Evolutionary conservation across 1,284 basidiomycete genomes (phyloP).

Genomic region (Sutorius eximius): DNA sequence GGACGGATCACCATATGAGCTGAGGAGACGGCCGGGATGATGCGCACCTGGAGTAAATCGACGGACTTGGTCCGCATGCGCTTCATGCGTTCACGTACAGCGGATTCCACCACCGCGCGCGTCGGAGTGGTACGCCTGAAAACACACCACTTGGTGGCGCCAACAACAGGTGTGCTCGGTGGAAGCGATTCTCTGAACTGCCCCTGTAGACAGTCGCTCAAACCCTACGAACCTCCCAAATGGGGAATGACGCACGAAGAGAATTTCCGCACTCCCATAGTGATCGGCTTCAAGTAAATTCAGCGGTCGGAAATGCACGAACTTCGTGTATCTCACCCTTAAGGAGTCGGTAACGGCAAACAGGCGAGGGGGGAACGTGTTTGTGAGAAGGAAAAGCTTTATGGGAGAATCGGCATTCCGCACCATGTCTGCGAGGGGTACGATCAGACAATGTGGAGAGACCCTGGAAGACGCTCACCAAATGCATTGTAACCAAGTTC

Average conservation of each 20-base stretch:
- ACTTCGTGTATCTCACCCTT: constrained; percentile 19
- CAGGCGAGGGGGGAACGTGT: background rate
- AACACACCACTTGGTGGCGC: constrained; percentile 82
- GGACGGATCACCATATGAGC: background rate
- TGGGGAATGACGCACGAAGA: constrained; percentile 55
- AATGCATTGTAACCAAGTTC: constrained; percentile 71
- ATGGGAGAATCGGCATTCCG: constrained; percentile 22
- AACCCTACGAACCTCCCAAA: background rate
- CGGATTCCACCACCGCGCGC: constrained; percentile 58
- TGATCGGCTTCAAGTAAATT: constrained; percentile 62
- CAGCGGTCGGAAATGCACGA: constrained; percentile 4
- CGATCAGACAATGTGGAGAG: constrained; percentile 6
- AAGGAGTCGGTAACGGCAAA: constrained; percentile 4
- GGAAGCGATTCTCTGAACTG: constrained; percentile 56
- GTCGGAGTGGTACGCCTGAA: constrained; percentile 59
- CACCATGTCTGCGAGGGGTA: constrained; percentile 52
- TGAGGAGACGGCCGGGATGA: background rate
- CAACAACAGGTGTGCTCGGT: constrained; percentile 49
- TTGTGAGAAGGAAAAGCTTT: constrained; percentile 21
- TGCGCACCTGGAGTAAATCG: constrained; percentile 68
- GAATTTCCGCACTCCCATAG: constrained; percentile 76
- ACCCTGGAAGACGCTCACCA: constrained; percentile 42
- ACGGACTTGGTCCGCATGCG: constrained; percentile 51
- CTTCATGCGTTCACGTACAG: constrained; percentile 64
- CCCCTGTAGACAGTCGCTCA: constrained; percentile 47